Evolutionary conservation across 306 rosid genomes (phyloP).

Genomic region (Fagus sylvatica): DNA sequence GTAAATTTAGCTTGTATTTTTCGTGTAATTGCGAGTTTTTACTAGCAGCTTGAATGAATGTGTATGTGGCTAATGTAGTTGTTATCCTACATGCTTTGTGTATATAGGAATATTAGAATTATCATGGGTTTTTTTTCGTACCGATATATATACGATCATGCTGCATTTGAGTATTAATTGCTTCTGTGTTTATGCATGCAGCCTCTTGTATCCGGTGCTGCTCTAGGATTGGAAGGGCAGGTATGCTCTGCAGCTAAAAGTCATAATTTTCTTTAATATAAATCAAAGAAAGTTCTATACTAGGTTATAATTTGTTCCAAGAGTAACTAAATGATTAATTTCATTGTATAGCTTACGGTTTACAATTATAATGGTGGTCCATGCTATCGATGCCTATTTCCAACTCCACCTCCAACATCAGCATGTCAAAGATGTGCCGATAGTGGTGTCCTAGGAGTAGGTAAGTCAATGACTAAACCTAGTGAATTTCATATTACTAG

Average conservation of each 20-base stretch:
- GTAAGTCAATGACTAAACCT: conserved; percentile 36
- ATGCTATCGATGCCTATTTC: conserved; percentile 91
- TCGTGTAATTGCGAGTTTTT: too few species aligned
- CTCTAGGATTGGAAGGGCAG: conserved; percentile 98
- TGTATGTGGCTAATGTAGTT: too few species aligned
- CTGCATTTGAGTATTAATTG: conserved; percentile 23
- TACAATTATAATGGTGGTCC: conserved; percentile 88
- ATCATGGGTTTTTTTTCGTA: too few species aligned
- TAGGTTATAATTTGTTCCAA: not conserved
- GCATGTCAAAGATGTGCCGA: conserved; percentile 98
- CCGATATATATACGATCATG: too few species aligned
- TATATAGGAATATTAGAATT: not conserved
- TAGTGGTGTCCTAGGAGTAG: conserved; percentile 93
- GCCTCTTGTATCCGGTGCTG: conserved; percentile 99
- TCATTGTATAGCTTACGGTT: conserved; percentile 74
- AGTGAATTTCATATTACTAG: conserved; percentile 6
- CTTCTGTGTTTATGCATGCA: conserved; percentile 39
- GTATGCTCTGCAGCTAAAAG: conserved; percentile 33
- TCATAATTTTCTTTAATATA: too few species aligned
- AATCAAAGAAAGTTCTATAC: too few species aligned
- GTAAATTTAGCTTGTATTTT: conserved; percentile 36
- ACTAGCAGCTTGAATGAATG: too few species aligned
- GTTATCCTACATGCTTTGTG: not conserved
- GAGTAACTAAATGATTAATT: not conserved
- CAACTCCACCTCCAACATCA: conserved; percentile 88